A percentile compares a stretch with the other conserved stretches of the same genome.
Conservation (phyloP, 2,329 filamentous ascomycete genomes). For the Phyllosticta citribraziliensis region DNA sequence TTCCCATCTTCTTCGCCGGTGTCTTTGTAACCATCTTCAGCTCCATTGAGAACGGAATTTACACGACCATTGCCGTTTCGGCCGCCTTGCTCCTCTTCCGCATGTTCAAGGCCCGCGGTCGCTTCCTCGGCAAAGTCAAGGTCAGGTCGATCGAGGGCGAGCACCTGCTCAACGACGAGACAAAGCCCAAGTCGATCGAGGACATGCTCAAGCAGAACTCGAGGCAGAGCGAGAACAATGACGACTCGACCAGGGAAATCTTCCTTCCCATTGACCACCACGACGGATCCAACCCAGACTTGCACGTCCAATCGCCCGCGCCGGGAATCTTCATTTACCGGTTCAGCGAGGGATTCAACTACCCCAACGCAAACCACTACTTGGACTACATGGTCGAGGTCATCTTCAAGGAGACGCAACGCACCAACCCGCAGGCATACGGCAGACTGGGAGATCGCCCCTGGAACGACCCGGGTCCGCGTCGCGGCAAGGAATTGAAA, state of each 20-base stretch:
- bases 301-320: constrained; percentile 71
- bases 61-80: constrained; percentile 71
- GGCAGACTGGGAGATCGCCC: constrained; percentile 50
- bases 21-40: constrained; percentile 84
- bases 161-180: constrained; percentile 57
- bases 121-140: constrained; percentile 73
- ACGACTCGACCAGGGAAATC: constrained; percentile 57
- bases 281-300: constrained; percentile 83
- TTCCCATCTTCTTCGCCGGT: constrained; percentile 85
- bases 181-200: constrained; percentile 31
- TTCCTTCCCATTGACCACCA: constrained; percentile 79
- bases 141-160: constrained; percentile 79
- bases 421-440: constrained; percentile 62
- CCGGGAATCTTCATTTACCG: constrained; percentile 94
- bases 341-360: constrained; percentile 92
- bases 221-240: constrained; percentile 25
- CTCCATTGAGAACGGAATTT: constrained; percentile 86
- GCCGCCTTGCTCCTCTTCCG: constrained; percentile 73
- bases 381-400: constrained; percentile 54
- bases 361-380: constrained; percentile 84
- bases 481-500: constrained; percentile 42
- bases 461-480: constrained; percentile 87
- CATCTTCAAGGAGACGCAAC: constrained; percentile 54
- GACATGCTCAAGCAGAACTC: constrained; percentile 10
- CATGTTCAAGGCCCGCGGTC: constrained; percentile 69